Conservation (phyloP, 768 basidiomycete species). For the Mrakia blollopis region DNA sequence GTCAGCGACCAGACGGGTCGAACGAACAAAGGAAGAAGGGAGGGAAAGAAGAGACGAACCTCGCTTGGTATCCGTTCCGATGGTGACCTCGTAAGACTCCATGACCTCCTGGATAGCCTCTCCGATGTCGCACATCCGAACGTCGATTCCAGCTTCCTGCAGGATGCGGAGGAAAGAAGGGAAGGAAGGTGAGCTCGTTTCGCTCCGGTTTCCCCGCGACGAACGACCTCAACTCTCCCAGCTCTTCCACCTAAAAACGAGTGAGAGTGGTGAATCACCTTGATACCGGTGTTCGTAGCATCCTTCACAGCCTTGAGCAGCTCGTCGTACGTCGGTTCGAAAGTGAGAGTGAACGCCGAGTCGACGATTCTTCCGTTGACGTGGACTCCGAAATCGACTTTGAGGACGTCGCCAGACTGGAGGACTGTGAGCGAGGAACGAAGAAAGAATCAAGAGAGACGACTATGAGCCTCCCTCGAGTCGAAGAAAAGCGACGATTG, state of each 20-base stretch:
- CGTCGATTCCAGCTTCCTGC: conserved; percentile 94
- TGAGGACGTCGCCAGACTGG: conserved; percentile 76
- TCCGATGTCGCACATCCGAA: conserved; percentile 84
- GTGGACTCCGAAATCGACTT: conserved; percentile 96
- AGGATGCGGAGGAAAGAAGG: neutral
- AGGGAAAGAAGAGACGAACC: conserved; percentile 49
- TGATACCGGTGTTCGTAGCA: conserved; percentile 86
- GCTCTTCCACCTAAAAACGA: neutral
- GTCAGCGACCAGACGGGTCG: neutral
- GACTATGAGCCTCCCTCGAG: neutral
- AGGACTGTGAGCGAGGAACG: conserved; percentile 54
- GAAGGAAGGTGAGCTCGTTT: neutral
- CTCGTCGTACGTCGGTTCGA: conserved; percentile 79
- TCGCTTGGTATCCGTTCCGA: conserved; percentile 73
- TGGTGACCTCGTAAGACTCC: conserved; percentile 96
- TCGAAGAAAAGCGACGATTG: neutral
- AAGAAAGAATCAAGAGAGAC: neutral
- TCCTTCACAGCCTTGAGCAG: conserved; percentile 87
- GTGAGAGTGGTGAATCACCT: conserved; percentile 50
- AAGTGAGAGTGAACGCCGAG: conserved; percentile 84
- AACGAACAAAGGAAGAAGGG: conserved; percentile 31
- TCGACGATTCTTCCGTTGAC: conserved; percentile 92
- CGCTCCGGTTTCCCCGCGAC: neutral
- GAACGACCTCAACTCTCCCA: too few relatives aligned
- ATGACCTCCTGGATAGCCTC: conserved; percentile 94